Percentiles rank a stretch among this genome's conserved stretches.
These are phyloP conservation scores for Cenococcum geophilum DNA, from an alignment of 495 filamentous ascomycete genomes.

Conservation along the genomic window DNA sequence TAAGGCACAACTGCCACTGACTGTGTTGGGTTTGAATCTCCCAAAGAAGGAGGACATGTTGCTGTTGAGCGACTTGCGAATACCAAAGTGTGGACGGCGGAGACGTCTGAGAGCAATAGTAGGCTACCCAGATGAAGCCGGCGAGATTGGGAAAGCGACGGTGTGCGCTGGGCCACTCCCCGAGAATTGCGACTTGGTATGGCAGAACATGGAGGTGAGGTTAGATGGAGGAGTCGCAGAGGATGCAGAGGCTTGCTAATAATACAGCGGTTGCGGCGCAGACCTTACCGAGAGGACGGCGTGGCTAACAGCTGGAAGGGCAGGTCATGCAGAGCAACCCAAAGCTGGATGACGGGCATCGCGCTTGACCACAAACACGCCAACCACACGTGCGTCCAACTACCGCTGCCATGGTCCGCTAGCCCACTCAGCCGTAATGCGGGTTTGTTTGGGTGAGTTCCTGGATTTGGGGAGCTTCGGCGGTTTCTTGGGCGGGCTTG, in stretches of 20 bases:
- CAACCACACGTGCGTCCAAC: not conserved
- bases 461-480: too few relatives aligned
- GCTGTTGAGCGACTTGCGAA: not conserved
- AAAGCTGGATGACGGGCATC: not conserved
- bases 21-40: slow-evolving; percentile 37
- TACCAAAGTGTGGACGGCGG: not conserved
- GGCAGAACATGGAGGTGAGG: slow-evolving; percentile 4
- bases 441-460: too few relatives aligned
- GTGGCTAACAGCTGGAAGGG: not conserved
- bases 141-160: not conserved
- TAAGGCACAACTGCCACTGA: slow-evolving; percentile 25
- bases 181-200: slow-evolving; percentile 1
- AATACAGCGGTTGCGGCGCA: too few relatives aligned
- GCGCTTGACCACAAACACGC: not conserved
- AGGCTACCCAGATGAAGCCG: not conserved
- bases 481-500: too few relatives aligned
- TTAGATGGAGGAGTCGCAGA: not conserved
- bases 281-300: too few relatives aligned
- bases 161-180: not conserved
- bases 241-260: not conserved
- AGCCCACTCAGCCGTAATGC: too few relatives aligned
- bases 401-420: too few relatives aligned
- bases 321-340: slow-evolving; percentile 1
- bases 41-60: slow-evolving; percentile 42
- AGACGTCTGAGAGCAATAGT: not conserved